Evolutionary conservation across 148 eudicot species (phyloP).

Genomic region (Beta vulgaris): DNA sequence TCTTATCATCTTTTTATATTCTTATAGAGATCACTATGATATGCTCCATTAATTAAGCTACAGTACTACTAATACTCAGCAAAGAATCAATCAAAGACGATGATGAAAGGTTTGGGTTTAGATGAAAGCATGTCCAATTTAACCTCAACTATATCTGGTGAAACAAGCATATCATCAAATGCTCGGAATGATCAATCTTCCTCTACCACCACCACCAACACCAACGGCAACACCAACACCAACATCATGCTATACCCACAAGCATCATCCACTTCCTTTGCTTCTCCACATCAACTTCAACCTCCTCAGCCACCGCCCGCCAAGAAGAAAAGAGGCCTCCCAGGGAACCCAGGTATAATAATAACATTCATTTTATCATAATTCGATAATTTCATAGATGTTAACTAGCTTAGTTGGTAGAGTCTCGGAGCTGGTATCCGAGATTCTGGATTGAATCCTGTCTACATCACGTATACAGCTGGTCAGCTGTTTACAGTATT

Average conservation of each 20-base stretch:
- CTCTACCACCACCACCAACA: conserved; percentile 14
- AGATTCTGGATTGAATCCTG: too few relatives aligned
- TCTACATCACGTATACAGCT: too few relatives aligned
- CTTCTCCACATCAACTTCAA: conserved; percentile 25
- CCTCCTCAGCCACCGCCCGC: conserved; percentile 38
- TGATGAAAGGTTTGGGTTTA: conserved; percentile 47
- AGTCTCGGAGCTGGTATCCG: too few relatives aligned
- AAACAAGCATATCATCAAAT: conserved; percentile 56
- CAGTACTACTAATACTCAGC: not conserved
- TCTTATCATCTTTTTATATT: not conserved
- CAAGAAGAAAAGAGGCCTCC: conserved; percentile 65
- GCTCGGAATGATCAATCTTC: conserved; percentile 40
- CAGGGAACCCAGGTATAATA: conserved; percentile 67
- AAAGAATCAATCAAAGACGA: conserved; percentile 17
- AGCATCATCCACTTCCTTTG: conserved; percentile 14
- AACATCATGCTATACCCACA: conserved; percentile 40
- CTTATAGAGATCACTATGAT: not conserved
- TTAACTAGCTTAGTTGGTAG: too few relatives aligned
- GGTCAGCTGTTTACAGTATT: too few relatives aligned
- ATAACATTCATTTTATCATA: too few relatives aligned
- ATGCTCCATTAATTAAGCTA: not conserved
- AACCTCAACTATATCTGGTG: conserved; percentile 62
- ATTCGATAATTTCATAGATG: too few relatives aligned
- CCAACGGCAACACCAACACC: not conserved
- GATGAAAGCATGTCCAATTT: conserved; percentile 69